Evolutionary conservation across 108 stramenopile species (phyloP).

Genomic region (Fragilaria crotonensis): DNA sequence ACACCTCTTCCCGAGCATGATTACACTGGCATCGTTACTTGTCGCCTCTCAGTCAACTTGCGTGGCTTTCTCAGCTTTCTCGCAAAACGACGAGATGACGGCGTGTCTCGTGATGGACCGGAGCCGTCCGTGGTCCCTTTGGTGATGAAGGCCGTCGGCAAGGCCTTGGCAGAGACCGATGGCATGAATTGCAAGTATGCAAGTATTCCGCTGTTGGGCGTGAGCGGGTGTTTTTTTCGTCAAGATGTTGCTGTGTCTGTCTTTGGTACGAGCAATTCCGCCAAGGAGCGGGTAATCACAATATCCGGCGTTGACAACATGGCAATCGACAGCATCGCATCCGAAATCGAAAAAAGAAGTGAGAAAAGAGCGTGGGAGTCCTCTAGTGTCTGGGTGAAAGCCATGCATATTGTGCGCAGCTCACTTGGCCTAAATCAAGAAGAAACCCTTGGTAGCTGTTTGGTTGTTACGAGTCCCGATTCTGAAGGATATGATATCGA

Average conservation of each 20-base stretch:
- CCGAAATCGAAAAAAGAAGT: background rate
- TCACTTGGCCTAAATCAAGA: background rate
- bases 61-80: slow-evolving; percentile 26
- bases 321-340: background rate
- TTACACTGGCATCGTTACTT: slow-evolving; percentile 5
- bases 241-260: background rate
- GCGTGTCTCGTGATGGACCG: background rate
- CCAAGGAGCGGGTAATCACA: background rate
- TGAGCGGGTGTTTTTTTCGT: slow-evolving; percentile 14
- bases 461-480: background rate
- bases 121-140: slow-evolving; percentile 33
- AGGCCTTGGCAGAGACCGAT: slow-evolving; percentile 20
- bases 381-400: too few relatives aligned
- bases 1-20: background rate
- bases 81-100: slow-evolving; percentile 20
- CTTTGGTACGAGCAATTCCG: background rate
- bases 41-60: slow-evolving; percentile 27
- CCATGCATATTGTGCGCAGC: background rate
- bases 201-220: slow-evolving; percentile 17
- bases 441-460: background rate
- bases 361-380: too few relatives aligned
- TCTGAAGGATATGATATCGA: background rate
- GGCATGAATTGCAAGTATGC: background rate
- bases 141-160: slow-evolving; percentile 25
- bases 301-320: background rate